Base-by-base conservation (phyloP, 441 rosid genomes). In the Gossypium schwendimanii region DNA sequence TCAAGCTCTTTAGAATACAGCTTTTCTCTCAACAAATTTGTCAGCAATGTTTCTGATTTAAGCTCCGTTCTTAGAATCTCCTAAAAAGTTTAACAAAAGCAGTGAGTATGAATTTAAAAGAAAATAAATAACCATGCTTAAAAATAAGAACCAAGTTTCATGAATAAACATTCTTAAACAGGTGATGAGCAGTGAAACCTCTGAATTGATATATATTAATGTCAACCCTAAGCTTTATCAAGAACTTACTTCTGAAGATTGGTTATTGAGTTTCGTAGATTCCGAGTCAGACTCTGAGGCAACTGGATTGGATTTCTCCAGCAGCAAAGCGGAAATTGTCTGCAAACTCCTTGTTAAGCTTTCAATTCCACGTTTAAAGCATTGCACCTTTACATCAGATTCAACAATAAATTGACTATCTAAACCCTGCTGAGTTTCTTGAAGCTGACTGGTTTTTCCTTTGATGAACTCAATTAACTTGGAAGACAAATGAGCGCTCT, bases 1-100 rank as follows among this genome's bases (percentile, higher is more conserved):
- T 95, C 95, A 80, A 82, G 70, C 85, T 91, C 98, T 84, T 87
- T 91, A 14, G 91, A 86, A 70, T 86, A 87, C 59, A 93, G 83
- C 81, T 93, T 95, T 86, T 95, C 98, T 73, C 86, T 86, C 67
- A 95, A 69, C 77, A 93, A 77, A 77, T 81, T 84, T 12, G 96
- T 93, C 36, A 95, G 75, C 53, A 95, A 71, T 45, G 84, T 83
- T 82, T 91, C 98, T 15, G 92, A 87, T 85, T 82, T 90, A 45
- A 93, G 88, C 74, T 89, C 90, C 9, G 86, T 81, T 74, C 76
- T 83, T 72, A 90, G 62, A 57, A 73, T 72, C 70, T 89, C 97
- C 97, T 95, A 69, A 28, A 23, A 44, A 72, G 59, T 24, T 62
- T 15, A 60, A 50, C 0, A 49, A 6, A 8, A 49, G 50, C 33